These are phyloP conservation scores for Irpex lacteus DNA, from an alignment of 1,284 basidiomycete species.

Conservation along the genomic window DNA sequence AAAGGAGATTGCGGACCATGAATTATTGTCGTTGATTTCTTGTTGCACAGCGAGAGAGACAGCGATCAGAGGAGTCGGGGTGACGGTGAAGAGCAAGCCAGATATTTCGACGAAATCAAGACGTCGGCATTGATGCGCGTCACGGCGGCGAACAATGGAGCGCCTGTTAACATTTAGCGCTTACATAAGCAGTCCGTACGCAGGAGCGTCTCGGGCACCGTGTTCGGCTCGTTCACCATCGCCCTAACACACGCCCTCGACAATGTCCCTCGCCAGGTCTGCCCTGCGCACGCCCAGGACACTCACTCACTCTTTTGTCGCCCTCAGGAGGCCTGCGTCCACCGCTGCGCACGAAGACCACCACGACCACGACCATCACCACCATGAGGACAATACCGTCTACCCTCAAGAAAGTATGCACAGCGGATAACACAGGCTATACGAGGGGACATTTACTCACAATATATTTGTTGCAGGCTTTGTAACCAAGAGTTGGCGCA, in stretches of 20 bases:
- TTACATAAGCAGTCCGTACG: slow-evolving; percentile 14
- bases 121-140: not conserved
- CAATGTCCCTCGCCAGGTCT: slow-evolving; percentile 37
- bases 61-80: not conserved
- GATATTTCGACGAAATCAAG: not conserved
- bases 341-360: slow-evolving; percentile 32
- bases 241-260: slow-evolving; percentile 1
- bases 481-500: slow-evolving; percentile 59
- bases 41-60: not conserved
- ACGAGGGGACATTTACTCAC: too few species aligned
- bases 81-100: not conserved
- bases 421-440: not conserved
- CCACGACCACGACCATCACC: slow-evolving; percentile 33
- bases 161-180: not conserved
- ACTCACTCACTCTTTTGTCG: slow-evolving; percentile 17
- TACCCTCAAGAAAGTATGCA: slow-evolving; percentile 59
- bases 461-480: slow-evolving; percentile 40
- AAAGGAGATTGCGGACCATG: slow-evolving; percentile 30
- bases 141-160: not conserved
- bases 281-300: slow-evolving; percentile 30
- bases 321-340: slow-evolving; percentile 39
- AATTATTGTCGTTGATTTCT: not conserved
- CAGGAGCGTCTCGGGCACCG: slow-evolving; percentile 9
- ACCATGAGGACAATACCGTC: slow-evolving; percentile 40
- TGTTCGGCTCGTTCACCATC: not conserved